Evolutionary conservation across 2,329 filamentous ascomycete genomes (phyloP).

Genomic region (Gremmenia infestans): DNA sequence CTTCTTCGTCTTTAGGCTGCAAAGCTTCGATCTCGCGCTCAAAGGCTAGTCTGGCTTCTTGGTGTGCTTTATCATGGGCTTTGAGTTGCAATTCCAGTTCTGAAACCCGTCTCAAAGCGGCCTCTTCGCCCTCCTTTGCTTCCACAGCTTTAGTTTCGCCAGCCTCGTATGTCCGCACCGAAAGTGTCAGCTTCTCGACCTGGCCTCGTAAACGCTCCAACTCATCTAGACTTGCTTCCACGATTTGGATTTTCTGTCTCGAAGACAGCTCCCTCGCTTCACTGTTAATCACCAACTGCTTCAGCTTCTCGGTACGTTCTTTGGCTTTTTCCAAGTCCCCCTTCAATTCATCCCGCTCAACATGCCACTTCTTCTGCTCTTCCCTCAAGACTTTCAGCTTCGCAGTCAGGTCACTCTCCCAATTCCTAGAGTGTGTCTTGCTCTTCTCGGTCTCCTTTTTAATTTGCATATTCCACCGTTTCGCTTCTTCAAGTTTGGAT

Average conservation of each 20-base stretch:
- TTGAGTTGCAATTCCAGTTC: slow-evolving; percentile 53
- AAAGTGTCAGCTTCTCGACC: slow-evolving; percentile 54
- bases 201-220: slow-evolving; percentile 55
- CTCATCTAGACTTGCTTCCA: slow-evolving; percentile 57
- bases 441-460: slow-evolving; percentile 69
- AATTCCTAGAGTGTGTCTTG: slow-evolving; percentile 69
- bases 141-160: slow-evolving; percentile 55
- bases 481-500: slow-evolving; percentile 67
- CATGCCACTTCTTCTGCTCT: slow-evolving; percentile 61
- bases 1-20: slow-evolving; percentile 28
- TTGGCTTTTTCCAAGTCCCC: slow-evolving; percentile 53
- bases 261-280: slow-evolving; percentile 64
- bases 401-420: slow-evolving; percentile 65
- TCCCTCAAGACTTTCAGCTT: slow-evolving; percentile 64
- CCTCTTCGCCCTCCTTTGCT: slow-evolving; percentile 52
- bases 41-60: slow-evolving; percentile 37
- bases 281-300: slow-evolving; percentile 59
- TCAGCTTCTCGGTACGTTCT: slow-evolving; percentile 59
- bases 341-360: slow-evolving; percentile 51
- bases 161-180: slow-evolving; percentile 59
- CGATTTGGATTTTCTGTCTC: slow-evolving; percentile 58
- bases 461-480: slow-evolving; percentile 63
- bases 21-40: slow-evolving; percentile 44
- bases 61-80: slow-evolving; percentile 45
- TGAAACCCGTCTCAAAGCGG: slow-evolving; percentile 54